A percentile compares a stretch with the other conserved stretches of the same genome.
Evolutionary conservation across 257 asterid genomes (phyloP).

Genomic region (Coffea canephora): DNA sequence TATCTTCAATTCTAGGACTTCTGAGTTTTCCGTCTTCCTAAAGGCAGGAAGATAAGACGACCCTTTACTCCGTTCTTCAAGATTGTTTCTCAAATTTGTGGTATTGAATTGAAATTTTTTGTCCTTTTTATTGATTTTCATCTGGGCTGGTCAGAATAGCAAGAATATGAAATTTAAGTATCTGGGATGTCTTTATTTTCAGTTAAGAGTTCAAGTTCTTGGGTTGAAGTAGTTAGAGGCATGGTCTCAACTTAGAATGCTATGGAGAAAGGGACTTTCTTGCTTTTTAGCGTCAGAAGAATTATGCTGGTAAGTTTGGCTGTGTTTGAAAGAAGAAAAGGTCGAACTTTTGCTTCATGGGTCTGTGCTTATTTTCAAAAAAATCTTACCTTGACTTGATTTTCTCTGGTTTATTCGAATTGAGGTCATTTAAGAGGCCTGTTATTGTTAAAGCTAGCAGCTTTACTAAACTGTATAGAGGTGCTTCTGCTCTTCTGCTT

Average conservation of each 20-base stretch:
- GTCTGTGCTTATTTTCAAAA: slow-evolving; percentile 35
- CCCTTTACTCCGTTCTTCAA: neutral
- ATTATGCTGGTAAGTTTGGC: slow-evolving; percentile 4
- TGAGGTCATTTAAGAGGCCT: slow-evolving; percentile 23
- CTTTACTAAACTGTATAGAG: slow-evolving; percentile 34
- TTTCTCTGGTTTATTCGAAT: slow-evolving; percentile 19
- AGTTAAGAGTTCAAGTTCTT: neutral
- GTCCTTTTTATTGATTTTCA: neutral
- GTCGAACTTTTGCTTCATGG: slow-evolving; percentile 47
- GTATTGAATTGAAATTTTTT: neutral
- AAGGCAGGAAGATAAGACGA: neutral
- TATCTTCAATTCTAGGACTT: neutral
- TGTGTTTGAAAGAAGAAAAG: neutral
- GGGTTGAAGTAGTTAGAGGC: neutral
- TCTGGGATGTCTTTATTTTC: neutral
- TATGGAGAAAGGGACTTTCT: slow-evolving; percentile 3
- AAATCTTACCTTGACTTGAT: slow-evolving; percentile 23
- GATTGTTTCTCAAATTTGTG: neutral
- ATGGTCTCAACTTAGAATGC: slow-evolving; percentile 5
- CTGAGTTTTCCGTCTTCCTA: neutral
- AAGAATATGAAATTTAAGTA: neutral
- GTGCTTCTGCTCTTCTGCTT: slow-evolving; percentile 33
- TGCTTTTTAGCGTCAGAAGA: slow-evolving; percentile 1
- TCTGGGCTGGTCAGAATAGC: neutral
- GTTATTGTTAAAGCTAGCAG: slow-evolving; percentile 15